Conservation (phyloP, 345 rosid species). For the Physaria fendleri region DNA sequence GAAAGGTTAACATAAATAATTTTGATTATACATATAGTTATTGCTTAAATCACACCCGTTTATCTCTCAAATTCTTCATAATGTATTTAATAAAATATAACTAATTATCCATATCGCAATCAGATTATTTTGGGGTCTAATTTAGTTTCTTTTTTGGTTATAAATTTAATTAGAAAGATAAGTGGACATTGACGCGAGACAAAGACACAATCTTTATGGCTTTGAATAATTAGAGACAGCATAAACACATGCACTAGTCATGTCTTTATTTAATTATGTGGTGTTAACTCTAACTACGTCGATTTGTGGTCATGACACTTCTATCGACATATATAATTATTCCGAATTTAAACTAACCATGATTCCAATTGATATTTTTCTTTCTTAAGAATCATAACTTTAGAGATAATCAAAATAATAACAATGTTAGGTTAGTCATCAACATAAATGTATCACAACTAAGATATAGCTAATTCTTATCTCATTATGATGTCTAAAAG, state of each 20-base stretch:
- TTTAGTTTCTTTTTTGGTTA: background rate
- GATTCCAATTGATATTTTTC: background rate
- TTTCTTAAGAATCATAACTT: conserved; percentile 1
- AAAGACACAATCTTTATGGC: conserved; percentile 24
- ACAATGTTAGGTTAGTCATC: too few species aligned
- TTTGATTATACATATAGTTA: conserved; percentile 7
- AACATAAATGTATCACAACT: too few species aligned
- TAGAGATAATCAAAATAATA: background rate
- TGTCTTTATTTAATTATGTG: conserved; percentile 24
- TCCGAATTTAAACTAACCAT: background rate
- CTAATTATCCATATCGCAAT: conserved; percentile 14
- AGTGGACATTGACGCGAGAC: conserved; percentile 28
- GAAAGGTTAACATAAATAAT: conserved; percentile 17
- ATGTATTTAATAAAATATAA: conserved; percentile 6
- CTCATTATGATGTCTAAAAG: too few species aligned
- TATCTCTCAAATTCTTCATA: conserved; percentile 4
- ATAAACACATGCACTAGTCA: conserved; percentile 32
- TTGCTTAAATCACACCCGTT: conserved; percentile 12
- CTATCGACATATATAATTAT: background rate
- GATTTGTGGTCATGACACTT: conserved; percentile 19
- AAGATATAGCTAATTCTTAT: too few species aligned
- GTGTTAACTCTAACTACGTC: conserved; percentile 24
- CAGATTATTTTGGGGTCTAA: background rate
- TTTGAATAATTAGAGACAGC: conserved; percentile 29
- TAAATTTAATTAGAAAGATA: conserved; percentile 16